Evolutionary conservation across 2,329 filamentous ascomycete species (phyloP), one percentile per base, ranked within the genome.

Genomic region (Phialophora chinensis): DNA sequence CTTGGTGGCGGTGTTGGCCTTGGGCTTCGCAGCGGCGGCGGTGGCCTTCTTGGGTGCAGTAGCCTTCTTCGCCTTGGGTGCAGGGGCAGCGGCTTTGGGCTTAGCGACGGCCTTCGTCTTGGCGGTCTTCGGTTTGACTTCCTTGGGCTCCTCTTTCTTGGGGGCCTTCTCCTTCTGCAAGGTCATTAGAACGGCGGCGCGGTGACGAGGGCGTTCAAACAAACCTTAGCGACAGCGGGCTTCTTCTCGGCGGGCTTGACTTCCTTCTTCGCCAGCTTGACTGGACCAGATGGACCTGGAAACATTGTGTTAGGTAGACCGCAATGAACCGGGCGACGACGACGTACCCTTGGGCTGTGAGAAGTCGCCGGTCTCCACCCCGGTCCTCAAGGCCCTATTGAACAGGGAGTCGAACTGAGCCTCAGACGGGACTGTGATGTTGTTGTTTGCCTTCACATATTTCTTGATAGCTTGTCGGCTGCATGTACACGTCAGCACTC

Each of bases 201-300:
- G 10, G 38, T n/a, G 12, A 25, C 11, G 1, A 8, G 52, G 17
- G 12, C 47, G 7, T 23, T 7, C 14, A n/a, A 17, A 70, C 65
- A 20, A 62, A 74, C 75, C 73, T 77, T 77, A 23, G 73, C 38
- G 38, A 44, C 71, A 53, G 73, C 71, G 52, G 74, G 64, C 69
- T 79, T 78, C 67, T 78, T 76, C 76, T 79, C 79, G 66, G 79
- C 78, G 62, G 82, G 78, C 79, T 84, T 79, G 56, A 78, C 75
- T 63, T 86, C 85, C 84, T 92, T 93, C 88, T 94, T 94, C 67
- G 90, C 90, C 67, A 97, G 89, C 90, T 97, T 97, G 81, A 95
- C 92, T 73, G 92, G 91, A 68, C 93, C 93, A 71, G 93, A 97
- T 67, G 92, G 86, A 75, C 91, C 90, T 93, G 66, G 60, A 66